phyloP scores from a whole-genome alignment of 108 stramenopile species.

The Tribonema minus region DNA sequence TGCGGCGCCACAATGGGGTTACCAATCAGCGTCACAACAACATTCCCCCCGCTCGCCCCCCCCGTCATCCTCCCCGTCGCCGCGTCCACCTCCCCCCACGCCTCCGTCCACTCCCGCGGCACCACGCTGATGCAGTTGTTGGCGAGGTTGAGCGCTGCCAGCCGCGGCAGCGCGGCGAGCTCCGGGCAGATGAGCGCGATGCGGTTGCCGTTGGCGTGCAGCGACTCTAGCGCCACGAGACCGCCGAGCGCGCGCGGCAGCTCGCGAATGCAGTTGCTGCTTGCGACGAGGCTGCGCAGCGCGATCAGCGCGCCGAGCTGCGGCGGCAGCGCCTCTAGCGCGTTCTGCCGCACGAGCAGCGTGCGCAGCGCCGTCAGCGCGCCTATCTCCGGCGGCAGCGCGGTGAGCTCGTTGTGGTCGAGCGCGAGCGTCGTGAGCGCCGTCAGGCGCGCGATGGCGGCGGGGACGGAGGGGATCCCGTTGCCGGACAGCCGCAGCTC shows the following conservation, averaged over 20 bases:
- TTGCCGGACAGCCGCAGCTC: slow-evolving; percentile 46
- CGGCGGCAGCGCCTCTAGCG: slow-evolving; percentile 36
- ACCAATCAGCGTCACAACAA: too few relatives aligned
- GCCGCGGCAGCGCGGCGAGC: background rate
- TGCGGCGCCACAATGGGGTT: too few relatives aligned
- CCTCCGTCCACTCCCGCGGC: background rate
- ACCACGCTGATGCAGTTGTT: slow-evolving; percentile 14
- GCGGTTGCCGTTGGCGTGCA: slow-evolving; percentile 32
- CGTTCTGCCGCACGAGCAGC: slow-evolving; percentile 35
- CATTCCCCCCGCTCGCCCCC: too few relatives aligned
- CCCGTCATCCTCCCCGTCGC: slow-evolving; percentile 7
- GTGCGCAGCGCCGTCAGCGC: background rate
- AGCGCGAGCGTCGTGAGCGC: slow-evolving; percentile 24
- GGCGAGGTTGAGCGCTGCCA: slow-evolving; percentile 4
- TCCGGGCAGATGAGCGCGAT: slow-evolving; percentile 3
- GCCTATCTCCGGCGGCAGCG: slow-evolving; percentile 19
- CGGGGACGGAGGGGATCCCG: slow-evolving; percentile 33
- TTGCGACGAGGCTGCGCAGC: slow-evolving; percentile 15
- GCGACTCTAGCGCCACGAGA: slow-evolving; percentile 12
- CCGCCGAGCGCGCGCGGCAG: slow-evolving; percentile 8
- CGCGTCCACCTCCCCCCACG: slow-evolving; percentile 14
- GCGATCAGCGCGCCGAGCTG: slow-evolving; percentile 15
- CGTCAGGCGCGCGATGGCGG: slow-evolving; percentile 13
- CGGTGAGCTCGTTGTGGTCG: slow-evolving; percentile 25
- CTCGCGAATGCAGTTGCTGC: slow-evolving; percentile 25